Evolutionary conservation across 169 alveolate species (phyloP).

Genomic region (Plasmodium blacklocki): DNA sequence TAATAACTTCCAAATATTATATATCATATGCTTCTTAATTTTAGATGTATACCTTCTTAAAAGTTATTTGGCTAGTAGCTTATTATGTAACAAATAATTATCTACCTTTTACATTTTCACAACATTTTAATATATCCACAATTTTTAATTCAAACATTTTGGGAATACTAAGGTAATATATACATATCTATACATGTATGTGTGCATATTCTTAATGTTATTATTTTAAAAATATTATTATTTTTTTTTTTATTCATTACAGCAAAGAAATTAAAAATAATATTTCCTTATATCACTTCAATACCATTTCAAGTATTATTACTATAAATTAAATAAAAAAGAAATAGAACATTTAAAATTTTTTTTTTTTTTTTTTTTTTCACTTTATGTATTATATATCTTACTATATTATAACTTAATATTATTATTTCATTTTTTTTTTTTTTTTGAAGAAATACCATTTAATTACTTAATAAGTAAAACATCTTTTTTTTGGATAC

Average conservation of each 20-base stretch:
- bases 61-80: slow-evolving; percentile 55
- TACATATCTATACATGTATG: slow-evolving; percentile 3
- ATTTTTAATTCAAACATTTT: slow-evolving; percentile 17
- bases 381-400: background rate
- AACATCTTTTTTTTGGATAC: slow-evolving; percentile 69
- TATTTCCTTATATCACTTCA: slow-evolving; percentile 42
- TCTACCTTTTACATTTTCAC: slow-evolving; percentile 58
- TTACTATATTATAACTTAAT: background rate
- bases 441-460: slow-evolving; percentile 54
- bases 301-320: slow-evolving; percentile 39
- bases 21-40: background rate
- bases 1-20: background rate
- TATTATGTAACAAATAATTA: slow-evolving; percentile 54
- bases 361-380: slow-evolving; percentile 1
- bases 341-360: background rate
- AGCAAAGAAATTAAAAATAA: slow-evolving; percentile 55
- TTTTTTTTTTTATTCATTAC: slow-evolving; percentile 7
- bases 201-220: background rate
- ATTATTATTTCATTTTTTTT: background rate
- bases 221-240: background rate
- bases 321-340: slow-evolving; percentile 14
- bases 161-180: slow-evolving; percentile 36
- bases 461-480: slow-evolving; percentile 55
- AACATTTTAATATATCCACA: slow-evolving; percentile 39
- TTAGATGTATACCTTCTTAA: slow-evolving; percentile 32